Evolutionary conservation across 768 basidiomycete species (phyloP).

Genomic region (Dendrothele bispora): DNA sequence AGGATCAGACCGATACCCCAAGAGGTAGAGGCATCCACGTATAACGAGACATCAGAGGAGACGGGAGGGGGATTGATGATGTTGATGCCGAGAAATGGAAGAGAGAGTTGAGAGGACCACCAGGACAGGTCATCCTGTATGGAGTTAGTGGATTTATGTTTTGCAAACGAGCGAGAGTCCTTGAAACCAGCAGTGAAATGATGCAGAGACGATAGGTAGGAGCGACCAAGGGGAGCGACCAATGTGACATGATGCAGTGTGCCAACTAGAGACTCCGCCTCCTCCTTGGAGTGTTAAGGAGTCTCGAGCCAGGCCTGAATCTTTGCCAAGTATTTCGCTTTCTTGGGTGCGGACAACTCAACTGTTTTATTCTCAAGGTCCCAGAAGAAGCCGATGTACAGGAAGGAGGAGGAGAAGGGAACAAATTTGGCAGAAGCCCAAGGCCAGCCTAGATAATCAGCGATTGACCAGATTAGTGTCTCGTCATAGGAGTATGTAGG

Average conservation of each 20-base stretch:
- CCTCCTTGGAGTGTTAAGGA: constrained; percentile 10
- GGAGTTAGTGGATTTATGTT: no score
- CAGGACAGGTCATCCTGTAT: constrained; percentile 2
- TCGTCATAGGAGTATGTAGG: constrained; percentile 12
- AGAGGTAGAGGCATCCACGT: constrained; percentile 39
- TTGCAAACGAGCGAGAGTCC: neutral
- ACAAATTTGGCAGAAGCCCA: constrained; percentile 18
- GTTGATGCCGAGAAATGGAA: neutral
- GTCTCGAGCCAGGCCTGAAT: constrained; percentile 18
- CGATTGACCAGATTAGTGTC: constrained; percentile 13
- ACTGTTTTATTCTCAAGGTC: constrained; percentile 26
- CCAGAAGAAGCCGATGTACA: constrained; percentile 40
- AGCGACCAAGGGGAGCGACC: constrained; percentile 27
- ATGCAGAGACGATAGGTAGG: constrained; percentile 28
- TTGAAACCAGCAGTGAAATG: constrained; percentile 24
- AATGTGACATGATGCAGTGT: constrained; percentile 36
- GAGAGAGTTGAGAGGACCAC: neutral
- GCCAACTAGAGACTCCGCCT: constrained; percentile 27
- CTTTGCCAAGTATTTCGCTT: constrained; percentile 23
- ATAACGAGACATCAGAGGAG: constrained; percentile 22
- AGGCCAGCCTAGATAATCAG: constrained; percentile 19
- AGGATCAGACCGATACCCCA: constrained; percentile 42
- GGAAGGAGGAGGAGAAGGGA: constrained; percentile 19
- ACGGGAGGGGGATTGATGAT: constrained; percentile 11
- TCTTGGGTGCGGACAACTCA: constrained; percentile 28